These are phyloP conservation scores for Candida albicans DNA, from an alignment of 1,139 yeast species.

Conservation along the genomic window DNA sequence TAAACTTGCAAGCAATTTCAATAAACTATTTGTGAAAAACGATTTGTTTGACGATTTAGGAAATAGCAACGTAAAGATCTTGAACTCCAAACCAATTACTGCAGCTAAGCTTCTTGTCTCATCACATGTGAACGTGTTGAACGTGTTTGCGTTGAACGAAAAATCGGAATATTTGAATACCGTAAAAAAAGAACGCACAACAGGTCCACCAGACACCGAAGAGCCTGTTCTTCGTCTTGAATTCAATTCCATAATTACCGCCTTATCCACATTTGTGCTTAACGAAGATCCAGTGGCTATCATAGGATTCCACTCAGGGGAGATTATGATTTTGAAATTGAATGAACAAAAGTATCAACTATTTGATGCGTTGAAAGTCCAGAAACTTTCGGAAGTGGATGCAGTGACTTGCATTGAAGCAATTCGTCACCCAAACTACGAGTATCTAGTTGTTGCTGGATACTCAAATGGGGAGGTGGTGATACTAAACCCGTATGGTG, in stretches of 20 bases:
- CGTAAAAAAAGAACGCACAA: slow-evolving; percentile 20
- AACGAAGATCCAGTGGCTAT: slow-evolving; percentile 27
- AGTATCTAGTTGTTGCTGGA: slow-evolving; percentile 38
- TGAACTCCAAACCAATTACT: slow-evolving; percentile 1
- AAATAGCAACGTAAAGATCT: slow-evolving; percentile 3
- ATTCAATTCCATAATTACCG: slow-evolving; percentile 31
- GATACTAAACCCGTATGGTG: slow-evolving; percentile 31
- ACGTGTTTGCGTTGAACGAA: slow-evolving; percentile 33
- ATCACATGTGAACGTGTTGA: slow-evolving; percentile 38
- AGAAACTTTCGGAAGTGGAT: slow-evolving; percentile 12
- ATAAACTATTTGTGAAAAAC: slow-evolving; percentile 26
- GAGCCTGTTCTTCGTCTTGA: slow-evolving; percentile 36
- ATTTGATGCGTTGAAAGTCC: slow-evolving; percentile 20
- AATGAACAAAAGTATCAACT: slow-evolving; percentile 27
- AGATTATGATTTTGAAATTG: slow-evolving; percentile 31
- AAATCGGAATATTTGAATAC: slow-evolving; percentile 25
- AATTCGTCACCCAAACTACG: slow-evolving; percentile 31
- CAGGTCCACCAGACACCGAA: slow-evolving; percentile 33
- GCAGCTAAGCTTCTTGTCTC: slow-evolving; percentile 29
- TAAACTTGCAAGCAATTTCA: slow-evolving; percentile 35
- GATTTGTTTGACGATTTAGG: slow-evolving; percentile 5
- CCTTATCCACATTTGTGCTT: slow-evolving; percentile 27
- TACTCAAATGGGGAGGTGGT: slow-evolving; percentile 43
- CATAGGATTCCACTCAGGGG: slow-evolving; percentile 42
- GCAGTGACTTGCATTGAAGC: slow-evolving; percentile 36